Evolutionary conservation across 805 yeast genomes (phyloP).

Genomic region (Kodamaea fukazawae): DNA sequence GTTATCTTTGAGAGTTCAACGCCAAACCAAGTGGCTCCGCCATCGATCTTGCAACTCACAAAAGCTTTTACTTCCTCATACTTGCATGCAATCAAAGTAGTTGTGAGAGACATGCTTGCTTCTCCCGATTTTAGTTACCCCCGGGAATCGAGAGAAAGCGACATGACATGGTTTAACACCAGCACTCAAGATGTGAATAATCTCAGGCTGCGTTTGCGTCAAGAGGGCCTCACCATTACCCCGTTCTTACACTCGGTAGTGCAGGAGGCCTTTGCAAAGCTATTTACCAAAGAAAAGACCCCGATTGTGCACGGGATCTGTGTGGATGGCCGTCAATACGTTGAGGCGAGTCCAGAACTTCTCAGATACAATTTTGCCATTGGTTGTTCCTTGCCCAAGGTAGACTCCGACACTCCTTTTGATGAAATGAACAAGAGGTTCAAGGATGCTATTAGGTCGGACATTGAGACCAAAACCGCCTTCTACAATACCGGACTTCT

Average conservation of each 20-base stretch:
- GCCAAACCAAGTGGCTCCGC: neutral
- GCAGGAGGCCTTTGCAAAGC: conserved; percentile 1
- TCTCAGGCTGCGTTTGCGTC: neutral
- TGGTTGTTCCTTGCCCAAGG: neutral
- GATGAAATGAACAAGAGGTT: neutral
- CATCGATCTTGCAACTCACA: neutral
- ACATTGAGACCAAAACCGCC: neutral
- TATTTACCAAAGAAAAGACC: neutral
- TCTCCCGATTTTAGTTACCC: neutral
- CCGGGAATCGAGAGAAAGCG: neutral
- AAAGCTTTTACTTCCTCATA: neutral
- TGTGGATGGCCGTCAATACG: conserved; percentile 1
- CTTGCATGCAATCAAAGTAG: neutral
- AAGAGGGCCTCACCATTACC: neutral
- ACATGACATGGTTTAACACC: neutral
- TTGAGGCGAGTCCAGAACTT: neutral
- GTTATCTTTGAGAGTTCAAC: too few relatives aligned
- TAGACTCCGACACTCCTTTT: neutral
- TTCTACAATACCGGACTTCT: conserved; percentile 1
- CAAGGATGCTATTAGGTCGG: neutral
- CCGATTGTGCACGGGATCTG: neutral
- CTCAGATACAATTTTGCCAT: conserved; percentile 4
- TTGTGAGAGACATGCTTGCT: neutral
- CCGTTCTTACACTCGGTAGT: conserved; percentile 5
- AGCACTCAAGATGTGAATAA: neutral